Evolutionary conservation across 176 grass and related monocot species (phyloP).

Genomic region (Canna indica): DNA sequence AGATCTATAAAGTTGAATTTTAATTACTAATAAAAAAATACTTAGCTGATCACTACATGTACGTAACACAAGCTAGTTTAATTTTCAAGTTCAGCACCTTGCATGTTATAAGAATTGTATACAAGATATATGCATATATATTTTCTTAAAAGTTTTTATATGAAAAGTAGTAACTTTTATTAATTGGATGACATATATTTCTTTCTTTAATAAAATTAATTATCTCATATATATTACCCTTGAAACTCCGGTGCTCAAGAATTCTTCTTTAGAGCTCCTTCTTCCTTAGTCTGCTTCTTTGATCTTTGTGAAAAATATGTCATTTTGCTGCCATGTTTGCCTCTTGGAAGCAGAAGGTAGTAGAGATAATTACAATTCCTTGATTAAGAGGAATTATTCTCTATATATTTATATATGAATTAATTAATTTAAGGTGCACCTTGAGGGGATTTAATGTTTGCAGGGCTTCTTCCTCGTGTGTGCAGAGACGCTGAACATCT

Average conservation of each 20-base stretch:
- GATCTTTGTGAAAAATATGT: too few species aligned
- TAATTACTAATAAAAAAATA: not conserved
- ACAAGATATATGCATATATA: too few species aligned
- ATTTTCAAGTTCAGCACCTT: too few species aligned
- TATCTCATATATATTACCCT: conserved; percentile 14
- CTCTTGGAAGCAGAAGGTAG: too few species aligned
- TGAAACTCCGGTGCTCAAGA: not conserved
- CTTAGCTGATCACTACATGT: too few species aligned
- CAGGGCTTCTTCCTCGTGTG: not conserved
- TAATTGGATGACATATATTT: not conserved
- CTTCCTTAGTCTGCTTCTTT: too few species aligned
- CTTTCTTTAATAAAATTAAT: too few species aligned
- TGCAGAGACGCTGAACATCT: conserved; percentile 73
- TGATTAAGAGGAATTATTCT: not conserved
- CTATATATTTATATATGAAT: not conserved
- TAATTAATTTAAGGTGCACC: not conserved
- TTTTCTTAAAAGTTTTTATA: not conserved
- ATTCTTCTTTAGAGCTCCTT: not conserved
- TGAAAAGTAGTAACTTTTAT: not conserved
- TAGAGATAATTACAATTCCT: too few species aligned
- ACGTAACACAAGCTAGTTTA: too few species aligned
- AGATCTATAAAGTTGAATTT: not conserved
- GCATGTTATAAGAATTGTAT: too few species aligned
- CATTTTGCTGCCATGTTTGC: too few species aligned
- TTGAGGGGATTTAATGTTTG: not conserved